Conservation (phyloP, 1,139 yeast species). For the Tardiomyces depauwii region DNA sequence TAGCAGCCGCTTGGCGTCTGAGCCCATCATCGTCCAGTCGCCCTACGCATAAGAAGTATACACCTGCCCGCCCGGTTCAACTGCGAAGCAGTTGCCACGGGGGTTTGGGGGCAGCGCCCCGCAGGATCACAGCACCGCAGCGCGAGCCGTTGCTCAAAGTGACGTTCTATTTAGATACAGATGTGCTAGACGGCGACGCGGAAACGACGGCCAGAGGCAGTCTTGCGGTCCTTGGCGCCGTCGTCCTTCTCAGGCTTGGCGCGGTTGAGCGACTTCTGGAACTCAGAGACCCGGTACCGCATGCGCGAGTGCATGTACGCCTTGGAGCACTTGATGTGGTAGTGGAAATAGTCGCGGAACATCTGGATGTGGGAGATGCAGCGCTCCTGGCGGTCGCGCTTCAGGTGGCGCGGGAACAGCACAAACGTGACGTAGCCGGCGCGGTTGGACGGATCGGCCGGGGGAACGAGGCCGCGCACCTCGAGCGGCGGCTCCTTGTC, state of each 20-base stretch:
- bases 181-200: not conserved
- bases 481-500: constrained; percentile 92
- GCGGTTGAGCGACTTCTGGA: constrained; percentile 88
- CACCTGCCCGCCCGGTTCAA: too few relatives aligned
- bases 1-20: too few relatives aligned
- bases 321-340: constrained; percentile 95
- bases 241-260: constrained; percentile 91
- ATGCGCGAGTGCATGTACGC: constrained; percentile 98
- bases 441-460: constrained; percentile 21
- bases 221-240: constrained; percentile 52
- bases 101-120: too few relatives aligned
- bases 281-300: constrained; percentile 91
- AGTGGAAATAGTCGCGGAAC: constrained; percentile 94
- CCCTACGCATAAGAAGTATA: too few relatives aligned
- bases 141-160: not conserved
- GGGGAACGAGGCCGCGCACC: constrained; percentile 35
- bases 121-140: not conserved
- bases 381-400: constrained; percentile 64
- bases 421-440: constrained; percentile 37
- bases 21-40: too few relatives aligned
- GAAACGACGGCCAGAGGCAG: constrained; percentile 76
- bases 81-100: too few relatives aligned
- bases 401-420: constrained; percentile 58
- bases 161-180: not conserved
- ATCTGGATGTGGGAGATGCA: constrained; percentile 83